Conservation (phyloP, 2,329 filamentous ascomycete species). For the Grosmannia huntii region DNA sequence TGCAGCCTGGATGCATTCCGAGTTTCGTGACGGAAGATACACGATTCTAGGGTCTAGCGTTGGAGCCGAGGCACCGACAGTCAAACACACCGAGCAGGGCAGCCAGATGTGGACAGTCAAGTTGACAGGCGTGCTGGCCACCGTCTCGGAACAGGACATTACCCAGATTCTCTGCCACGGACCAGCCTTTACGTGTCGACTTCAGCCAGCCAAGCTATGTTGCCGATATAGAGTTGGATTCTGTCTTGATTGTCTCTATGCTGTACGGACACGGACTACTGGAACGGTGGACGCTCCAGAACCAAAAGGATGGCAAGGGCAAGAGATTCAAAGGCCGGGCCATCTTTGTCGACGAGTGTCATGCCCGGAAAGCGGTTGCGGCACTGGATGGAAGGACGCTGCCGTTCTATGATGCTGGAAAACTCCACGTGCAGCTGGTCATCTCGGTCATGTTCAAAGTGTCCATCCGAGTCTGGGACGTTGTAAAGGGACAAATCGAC, state of each 20-base stretch:
- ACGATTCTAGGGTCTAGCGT: constrained; percentile 7
- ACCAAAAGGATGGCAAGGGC: constrained; percentile 8
- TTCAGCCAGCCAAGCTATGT: constrained; percentile 13
- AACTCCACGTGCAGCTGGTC: constrained; percentile 23
- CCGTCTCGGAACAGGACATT: constrained; percentile 11
- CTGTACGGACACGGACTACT: constrained; percentile 20
- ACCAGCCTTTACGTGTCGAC: constrained; percentile 13
- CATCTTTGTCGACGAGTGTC: constrained; percentile 23
- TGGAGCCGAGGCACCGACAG: constrained; percentile 5
- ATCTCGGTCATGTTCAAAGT: constrained; percentile 26
- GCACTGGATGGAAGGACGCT: constrained; percentile 19
- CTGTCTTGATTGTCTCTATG: constrained; percentile 16
- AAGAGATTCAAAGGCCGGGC: constrained; percentile 27
- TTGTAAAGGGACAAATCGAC: constrained; percentile 18
- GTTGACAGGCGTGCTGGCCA: constrained; percentile 14
- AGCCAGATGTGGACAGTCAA: constrained; percentile 13
- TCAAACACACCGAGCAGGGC: constrained; percentile 4
- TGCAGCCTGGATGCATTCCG: constrained; percentile 12
- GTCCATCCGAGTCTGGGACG: constrained; percentile 18
- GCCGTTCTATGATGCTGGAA: constrained; percentile 18
- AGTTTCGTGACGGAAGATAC: constrained; percentile 14
- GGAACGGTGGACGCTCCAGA: constrained; percentile 20
- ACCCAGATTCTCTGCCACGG: constrained; percentile 8
- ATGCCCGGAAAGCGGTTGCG: constrained; percentile 22
- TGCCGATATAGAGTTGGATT: constrained; percentile 12